phyloP scores from a whole-genome alignment of 805 yeast genomes.

The Myxozyma geophila region DNA sequence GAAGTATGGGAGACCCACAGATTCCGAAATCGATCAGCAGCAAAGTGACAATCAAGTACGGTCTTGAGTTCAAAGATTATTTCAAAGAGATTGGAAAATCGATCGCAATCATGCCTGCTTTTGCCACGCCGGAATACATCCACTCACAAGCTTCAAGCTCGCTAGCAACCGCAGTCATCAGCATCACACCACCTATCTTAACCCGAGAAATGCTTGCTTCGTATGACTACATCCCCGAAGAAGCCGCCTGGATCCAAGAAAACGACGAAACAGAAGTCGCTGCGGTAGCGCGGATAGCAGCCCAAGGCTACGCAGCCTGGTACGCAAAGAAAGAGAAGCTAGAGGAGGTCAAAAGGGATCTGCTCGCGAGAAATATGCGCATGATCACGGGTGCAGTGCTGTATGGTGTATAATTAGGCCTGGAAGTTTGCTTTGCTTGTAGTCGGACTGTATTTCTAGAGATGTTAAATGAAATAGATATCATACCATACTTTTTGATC shows the following conservation, averaged over 20 bases:
- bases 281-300: slow-evolving; percentile 38
- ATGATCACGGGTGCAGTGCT: background rate
- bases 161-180: slow-evolving; percentile 25
- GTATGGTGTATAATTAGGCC: background rate
- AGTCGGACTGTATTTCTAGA: background rate
- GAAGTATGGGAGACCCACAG: slow-evolving; percentile 11
- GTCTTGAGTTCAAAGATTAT: slow-evolving; percentile 17
- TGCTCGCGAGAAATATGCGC: slow-evolving; percentile 4
- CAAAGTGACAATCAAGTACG: slow-evolving; percentile 9
- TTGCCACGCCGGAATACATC: slow-evolving; percentile 17
- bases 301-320: slow-evolving; percentile 19
- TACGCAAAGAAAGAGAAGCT: slow-evolving; percentile 6
- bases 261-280: slow-evolving; percentile 24
- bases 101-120: slow-evolving; percentile 25
- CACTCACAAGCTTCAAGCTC: slow-evolving; percentile 30
- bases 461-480: too few species aligned
- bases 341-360: background rate
- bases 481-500: too few species aligned
- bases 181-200: slow-evolving; percentile 25
- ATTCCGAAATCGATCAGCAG: background rate
- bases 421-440: too few species aligned
- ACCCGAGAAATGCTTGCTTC: slow-evolving; percentile 14
- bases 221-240: slow-evolving; percentile 24
- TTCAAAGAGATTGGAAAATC: slow-evolving; percentile 20
- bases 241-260: slow-evolving; percentile 26